Percentiles rank a stretch among this genome's conserved stretches.
These are phyloP conservation scores for Trichoderma asperellum DNA, from an alignment of 2,329 filamentous ascomycete genomes.

Conservation along the genomic window DNA sequence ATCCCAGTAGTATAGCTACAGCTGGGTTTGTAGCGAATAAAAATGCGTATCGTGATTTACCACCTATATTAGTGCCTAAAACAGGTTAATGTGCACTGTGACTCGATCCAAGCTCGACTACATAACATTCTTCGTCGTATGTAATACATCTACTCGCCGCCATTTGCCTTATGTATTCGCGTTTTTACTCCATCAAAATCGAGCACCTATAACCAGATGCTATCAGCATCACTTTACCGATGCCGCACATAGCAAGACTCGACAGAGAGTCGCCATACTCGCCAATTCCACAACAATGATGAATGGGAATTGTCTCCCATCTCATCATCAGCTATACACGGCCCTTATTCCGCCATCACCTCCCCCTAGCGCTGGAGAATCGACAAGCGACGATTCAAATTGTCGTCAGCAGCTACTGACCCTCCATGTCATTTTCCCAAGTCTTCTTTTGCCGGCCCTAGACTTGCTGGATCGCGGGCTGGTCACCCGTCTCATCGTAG, in stretches of 20 bases:
- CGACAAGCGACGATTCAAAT: constrained; percentile 27
- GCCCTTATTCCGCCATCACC: constrained; percentile 51
- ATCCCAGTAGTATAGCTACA: neutral
- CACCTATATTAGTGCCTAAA: neutral
- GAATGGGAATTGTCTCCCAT: constrained; percentile 36
- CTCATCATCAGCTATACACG: constrained; percentile 51
- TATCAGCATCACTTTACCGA: neutral
- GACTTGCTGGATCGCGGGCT: constrained; percentile 83
- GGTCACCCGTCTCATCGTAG: constrained; percentile 57
- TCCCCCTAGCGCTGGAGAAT: neutral
- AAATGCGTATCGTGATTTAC: neutral
- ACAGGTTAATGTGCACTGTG: neutral
- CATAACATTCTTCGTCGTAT: no score
- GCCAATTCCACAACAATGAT: constrained; percentile 15
- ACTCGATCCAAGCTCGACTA: neutral
- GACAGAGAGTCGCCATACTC: neutral
- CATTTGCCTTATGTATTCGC: neutral
- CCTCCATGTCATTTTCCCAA: constrained; percentile 83
- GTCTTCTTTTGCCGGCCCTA: constrained; percentile 78
- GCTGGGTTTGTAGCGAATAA: neutral
- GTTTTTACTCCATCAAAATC: neutral
- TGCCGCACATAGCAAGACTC: neutral
- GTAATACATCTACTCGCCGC: neutral
- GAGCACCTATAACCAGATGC: neutral
- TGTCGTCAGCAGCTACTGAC: constrained; percentile 68